phyloP scores from a whole-genome alignment of 345 rosid species.

The Kandelia obovata region DNA sequence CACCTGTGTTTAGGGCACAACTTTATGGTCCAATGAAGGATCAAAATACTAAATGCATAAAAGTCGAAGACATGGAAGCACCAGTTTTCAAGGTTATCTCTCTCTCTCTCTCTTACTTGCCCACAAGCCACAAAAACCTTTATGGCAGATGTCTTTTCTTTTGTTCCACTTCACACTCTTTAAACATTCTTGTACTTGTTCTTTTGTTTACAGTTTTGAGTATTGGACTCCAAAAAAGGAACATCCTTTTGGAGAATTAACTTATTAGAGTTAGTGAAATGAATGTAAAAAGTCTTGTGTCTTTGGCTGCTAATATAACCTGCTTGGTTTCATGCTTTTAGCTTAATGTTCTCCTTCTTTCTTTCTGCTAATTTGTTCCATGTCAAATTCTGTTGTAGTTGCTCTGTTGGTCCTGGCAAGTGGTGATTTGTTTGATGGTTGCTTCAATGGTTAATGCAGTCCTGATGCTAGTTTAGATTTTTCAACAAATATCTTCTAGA shows the following conservation, averaged over 20 bases:
- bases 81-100: slow-evolving; percentile 30
- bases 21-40: slow-evolving; percentile 39
- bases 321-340: background rate
- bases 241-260: background rate
- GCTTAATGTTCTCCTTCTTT: background rate
- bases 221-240: background rate
- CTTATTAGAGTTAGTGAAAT: background rate
- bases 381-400: background rate
- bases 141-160: too few species aligned
- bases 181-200: background rate
- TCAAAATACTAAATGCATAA: slow-evolving; percentile 25
- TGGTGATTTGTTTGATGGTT: background rate
- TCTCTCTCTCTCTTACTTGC: background rate
- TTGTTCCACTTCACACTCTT: too few species aligned
- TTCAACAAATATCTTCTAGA: too few species aligned
- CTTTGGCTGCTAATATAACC: background rate
- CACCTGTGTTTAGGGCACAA: slow-evolving; percentile 32
- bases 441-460: background rate
- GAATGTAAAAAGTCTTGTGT: background rate
- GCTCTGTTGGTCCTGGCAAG: background rate
- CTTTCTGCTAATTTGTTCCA: background rate
- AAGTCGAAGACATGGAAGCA: slow-evolving; percentile 34
- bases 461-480: too few species aligned
- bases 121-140: background rate
- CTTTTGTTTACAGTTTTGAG: background rate